Percentiles rank a stretch among this genome's conserved stretches.
Conservation (phyloP, 371 early-diverging fungal species). For the Mucor indicus region DNA sequence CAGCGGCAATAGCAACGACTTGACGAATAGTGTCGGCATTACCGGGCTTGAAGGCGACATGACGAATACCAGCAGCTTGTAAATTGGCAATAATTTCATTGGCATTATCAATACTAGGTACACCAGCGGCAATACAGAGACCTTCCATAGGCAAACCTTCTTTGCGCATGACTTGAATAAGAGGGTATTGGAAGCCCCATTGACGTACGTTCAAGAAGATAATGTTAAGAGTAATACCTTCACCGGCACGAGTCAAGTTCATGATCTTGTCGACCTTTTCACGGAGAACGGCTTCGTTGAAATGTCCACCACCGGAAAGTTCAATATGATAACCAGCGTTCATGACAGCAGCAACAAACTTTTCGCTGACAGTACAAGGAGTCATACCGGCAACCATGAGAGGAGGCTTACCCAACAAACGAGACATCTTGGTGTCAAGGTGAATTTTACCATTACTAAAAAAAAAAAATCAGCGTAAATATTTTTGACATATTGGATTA, state of each 20-base stretch:
- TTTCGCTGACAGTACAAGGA: constrained; percentile 75
- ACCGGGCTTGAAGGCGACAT: constrained; percentile 93
- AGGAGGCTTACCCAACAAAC: constrained; percentile 86
- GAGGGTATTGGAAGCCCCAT: constrained; percentile 96
- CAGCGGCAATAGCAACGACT: constrained; percentile 81
- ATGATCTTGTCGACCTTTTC: constrained; percentile 80
- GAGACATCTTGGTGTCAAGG: constrained; percentile 87
- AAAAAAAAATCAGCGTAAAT: not conserved
- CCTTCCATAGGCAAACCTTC: constrained; percentile 95
- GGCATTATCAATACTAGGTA: constrained; percentile 90
- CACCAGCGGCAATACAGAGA: constrained; percentile 90
- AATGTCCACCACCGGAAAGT: constrained; percentile 94
- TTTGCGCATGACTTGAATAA: constrained; percentile 81
- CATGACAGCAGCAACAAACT: constrained; percentile 83
- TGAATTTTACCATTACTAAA: constrained; percentile 72
- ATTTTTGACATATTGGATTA: not conserved
- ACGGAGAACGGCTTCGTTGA: constrained; percentile 81
- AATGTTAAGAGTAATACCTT: constrained; percentile 88
- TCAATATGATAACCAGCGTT: constrained; percentile 95
- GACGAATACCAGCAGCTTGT: constrained; percentile 80
- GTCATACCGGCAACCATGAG: constrained; percentile 93
- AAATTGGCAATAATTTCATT: constrained; percentile 80
- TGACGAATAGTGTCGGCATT: constrained; percentile 82
- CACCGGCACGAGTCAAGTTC: constrained; percentile 75
- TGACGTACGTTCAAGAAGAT: constrained; percentile 91